These are phyloP conservation scores for Sphaerulina vaccinii DNA, from an alignment of 2,329 filamentous ascomycete species.

Conservation along the genomic window DNA sequence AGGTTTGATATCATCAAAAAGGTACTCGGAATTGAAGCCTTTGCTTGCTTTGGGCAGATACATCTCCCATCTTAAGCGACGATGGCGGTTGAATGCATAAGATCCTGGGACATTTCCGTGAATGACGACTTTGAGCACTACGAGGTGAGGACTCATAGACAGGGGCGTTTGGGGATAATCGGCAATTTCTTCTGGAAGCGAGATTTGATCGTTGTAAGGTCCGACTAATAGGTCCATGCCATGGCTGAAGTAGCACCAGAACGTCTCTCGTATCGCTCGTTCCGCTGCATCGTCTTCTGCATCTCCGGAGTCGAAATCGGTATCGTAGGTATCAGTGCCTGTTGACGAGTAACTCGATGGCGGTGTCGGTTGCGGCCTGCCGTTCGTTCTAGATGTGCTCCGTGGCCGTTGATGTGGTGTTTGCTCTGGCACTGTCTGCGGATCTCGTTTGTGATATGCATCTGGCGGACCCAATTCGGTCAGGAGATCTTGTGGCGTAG, in stretches of 20 bases:
- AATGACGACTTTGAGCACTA: constrained; percentile 87
- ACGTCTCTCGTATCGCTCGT: constrained; percentile 57
- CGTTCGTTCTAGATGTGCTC: constrained; percentile 31
- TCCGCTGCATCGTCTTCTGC: constrained; percentile 63
- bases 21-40: constrained; percentile 70
- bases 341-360: constrained; percentile 41
- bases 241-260: constrained; percentile 96
- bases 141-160: constrained; percentile 54
- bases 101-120: constrained; percentile 95
- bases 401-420: constrained; percentile 25
- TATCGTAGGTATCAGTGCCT: constrained; percentile 45
- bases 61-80: constrained; percentile 79
- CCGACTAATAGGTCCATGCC: constrained; percentile 95
- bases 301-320: constrained; percentile 48
- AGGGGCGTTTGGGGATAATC: constrained; percentile 23
- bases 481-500: constrained; percentile 86
- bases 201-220: constrained; percentile 54
- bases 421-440: constrained; percentile 19
- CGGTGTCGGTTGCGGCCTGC: constrained; percentile 30
- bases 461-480: constrained; percentile 90
- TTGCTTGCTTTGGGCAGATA: constrained; percentile 44
- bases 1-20: constrained; percentile 66
- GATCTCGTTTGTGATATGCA: constrained; percentile 66
- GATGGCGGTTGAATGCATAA: constrained; percentile 93
- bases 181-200: constrained; percentile 10